phyloP scores from a whole-genome alignment of 73 alveolate species.

The Paramecium bursaria region DNA sequence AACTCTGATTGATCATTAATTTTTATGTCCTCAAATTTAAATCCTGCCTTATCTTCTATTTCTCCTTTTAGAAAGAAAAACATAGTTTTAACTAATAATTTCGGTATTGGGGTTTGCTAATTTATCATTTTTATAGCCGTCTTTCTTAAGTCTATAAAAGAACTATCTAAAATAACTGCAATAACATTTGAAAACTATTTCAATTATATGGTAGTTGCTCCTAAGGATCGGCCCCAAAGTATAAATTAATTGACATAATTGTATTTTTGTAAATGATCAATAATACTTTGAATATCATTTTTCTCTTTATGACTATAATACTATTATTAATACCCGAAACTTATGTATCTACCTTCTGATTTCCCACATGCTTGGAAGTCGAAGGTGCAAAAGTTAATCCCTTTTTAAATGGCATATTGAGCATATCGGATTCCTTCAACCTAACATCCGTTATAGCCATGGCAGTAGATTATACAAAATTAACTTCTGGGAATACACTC shows the following conservation, averaged over 20 bases:
- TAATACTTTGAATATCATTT: neutral
- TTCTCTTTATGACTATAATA: neutral
- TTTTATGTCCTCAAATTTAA: constrained; percentile 17
- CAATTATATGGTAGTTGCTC: constrained; percentile 34
- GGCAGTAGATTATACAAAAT: constrained; percentile 28
- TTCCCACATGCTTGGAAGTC: constrained; percentile 53
- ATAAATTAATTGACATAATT: neutral
- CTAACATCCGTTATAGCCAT: constrained; percentile 48
- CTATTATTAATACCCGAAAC: constrained; percentile 5
- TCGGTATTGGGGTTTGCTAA: constrained; percentile 13
- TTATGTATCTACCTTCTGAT: constrained; percentile 39
- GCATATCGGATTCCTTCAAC: constrained; percentile 42
- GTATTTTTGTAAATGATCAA: constrained; percentile 7
- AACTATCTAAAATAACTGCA: constrained; percentile 29
- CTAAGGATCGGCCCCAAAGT: constrained; percentile 51
- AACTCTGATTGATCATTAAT: neutral
- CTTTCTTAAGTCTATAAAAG: constrained; percentile 5
- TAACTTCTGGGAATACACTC: constrained; percentile 7
- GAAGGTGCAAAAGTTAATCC: constrained; percentile 32
- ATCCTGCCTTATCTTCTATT: constrained; percentile 51
- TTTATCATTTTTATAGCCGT: constrained; percentile 17
- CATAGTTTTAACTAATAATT: constrained; percentile 11
- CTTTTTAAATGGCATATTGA: neutral
- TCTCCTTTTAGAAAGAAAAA: constrained; percentile 27
- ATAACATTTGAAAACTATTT: neutral